A percentile compares a stretch with the other conserved stretches of the same genome.
Conservation (phyloP, 371 early-diverging fungal species). For the Rhizopus stolonifer region DNA sequence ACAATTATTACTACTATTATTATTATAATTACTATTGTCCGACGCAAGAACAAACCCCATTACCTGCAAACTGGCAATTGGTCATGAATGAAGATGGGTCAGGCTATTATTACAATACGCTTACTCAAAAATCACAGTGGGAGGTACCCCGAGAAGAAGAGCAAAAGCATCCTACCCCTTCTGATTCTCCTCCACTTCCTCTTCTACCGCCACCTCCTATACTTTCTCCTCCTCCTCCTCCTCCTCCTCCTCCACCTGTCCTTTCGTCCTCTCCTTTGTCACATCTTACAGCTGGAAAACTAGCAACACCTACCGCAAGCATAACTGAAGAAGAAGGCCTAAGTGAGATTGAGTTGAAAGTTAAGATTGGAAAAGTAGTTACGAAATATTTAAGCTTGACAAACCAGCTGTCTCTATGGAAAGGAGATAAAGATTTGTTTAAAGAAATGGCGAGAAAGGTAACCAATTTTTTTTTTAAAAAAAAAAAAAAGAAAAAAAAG, state of each 20-base stretch:
- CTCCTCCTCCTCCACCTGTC: neutral
- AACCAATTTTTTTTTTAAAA: no score
- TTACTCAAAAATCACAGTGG: constrained; percentile 42
- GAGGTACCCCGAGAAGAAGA: constrained; percentile 30
- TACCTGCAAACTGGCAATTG: constrained; percentile 33
- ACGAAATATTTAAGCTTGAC: constrained; percentile 32
- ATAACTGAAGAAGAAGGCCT: constrained; percentile 6
- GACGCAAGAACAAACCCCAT: neutral
- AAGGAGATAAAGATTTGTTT: constrained; percentile 38
- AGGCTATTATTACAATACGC: constrained; percentile 36
- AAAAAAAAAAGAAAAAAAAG: neutral
- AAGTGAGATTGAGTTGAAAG: constrained; percentile 30
- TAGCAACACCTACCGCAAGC: constrained; percentile 12
- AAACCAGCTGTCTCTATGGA: constrained; percentile 32
- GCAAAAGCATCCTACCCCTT: neutral
- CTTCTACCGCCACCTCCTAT: neutral
- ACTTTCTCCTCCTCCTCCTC: neutral
- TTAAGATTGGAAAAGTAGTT: constrained; percentile 38
- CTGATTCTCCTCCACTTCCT: neutral
- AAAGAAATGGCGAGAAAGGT: constrained; percentile 44
- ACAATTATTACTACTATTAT: neutral
- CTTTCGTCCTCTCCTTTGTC: neutral
- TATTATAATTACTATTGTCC: neutral
- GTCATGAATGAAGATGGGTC: constrained; percentile 34
- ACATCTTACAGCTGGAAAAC: neutral